Base-by-base conservation (phyloP, 495 filamentous ascomycete species). In the Tuber aestivum region DNA sequence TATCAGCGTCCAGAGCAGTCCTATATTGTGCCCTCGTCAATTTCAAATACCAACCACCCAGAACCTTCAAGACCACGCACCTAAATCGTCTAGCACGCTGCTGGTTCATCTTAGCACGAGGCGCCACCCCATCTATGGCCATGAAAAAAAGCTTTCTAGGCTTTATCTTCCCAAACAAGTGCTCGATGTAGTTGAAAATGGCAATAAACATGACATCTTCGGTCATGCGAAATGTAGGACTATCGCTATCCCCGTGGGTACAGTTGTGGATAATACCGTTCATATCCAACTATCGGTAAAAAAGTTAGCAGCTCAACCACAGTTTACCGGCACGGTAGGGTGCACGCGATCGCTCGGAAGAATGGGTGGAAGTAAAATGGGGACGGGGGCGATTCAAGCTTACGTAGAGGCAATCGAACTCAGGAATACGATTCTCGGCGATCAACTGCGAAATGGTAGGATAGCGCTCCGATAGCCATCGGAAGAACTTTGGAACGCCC, bases 211-310 rank as follows among this genome's bases (percentile, higher is more conserved):
- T 97, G 84, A 97, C 91, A 83, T 98, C 96, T 83, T 99, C 96
- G 70, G 91, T 93, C 87, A 99, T 92, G 71, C 95, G 94, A 82
- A 94, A 95, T 0, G 92, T 94, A 4, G 94, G 90, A 76, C 94
- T 94, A 80, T 93, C 92, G 73, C 79, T 80, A 82, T 99, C 95
- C 74, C 92, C 97, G 86, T 99, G 96, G 73, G 96, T 98, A 83
- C 96, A 99, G 83, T 99, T 99, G 84, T 99, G 96, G 80, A 99
- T 98, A 83, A 99, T 99, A 76, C 95, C 96, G 84, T 99, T 98
- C 96, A 98, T 97, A 81, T 99, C 95, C 79, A 97, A 88, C 90
- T 87, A 69, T 56, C 12, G 48, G 38, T 27, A 6, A 42, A 70
- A 6, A 42, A 70, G 35, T 75, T 41, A 70, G 68, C 18, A 35